A percentile compares a stretch with the other conserved stretches of the same genome.
These are phyloP conservation scores for Suhomyces bolitotheri DNA, from an alignment of 1,139 yeast species.

Conservation along the genomic window DNA sequence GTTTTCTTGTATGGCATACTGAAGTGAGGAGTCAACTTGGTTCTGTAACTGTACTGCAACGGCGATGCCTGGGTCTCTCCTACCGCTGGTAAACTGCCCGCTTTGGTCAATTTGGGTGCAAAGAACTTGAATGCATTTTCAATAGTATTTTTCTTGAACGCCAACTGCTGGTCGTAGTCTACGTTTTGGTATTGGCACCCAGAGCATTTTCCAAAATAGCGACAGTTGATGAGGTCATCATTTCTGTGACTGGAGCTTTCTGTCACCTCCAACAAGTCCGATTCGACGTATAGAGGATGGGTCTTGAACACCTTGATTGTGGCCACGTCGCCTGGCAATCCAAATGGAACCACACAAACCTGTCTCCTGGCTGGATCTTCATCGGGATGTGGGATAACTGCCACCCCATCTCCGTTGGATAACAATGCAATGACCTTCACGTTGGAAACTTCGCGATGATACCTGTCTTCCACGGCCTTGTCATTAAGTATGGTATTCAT, in stretches of 20 bases:
- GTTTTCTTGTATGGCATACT: conserved; percentile 66
- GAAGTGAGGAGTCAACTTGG: conserved; percentile 95
- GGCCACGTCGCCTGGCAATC: conserved; percentile 82
- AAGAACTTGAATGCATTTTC: conserved; percentile 79
- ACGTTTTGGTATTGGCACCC: conserved; percentile 94
- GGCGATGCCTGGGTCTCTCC: conserved; percentile 79
- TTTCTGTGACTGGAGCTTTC: conserved; percentile 51
- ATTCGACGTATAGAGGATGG: conserved; percentile 72
- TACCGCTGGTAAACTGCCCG: conserved; percentile 53
- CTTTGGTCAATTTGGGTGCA: conserved; percentile 47
- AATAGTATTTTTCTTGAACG: conserved; percentile 71
- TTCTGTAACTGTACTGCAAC: conserved; percentile 70
- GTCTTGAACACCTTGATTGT: conserved; percentile 72
- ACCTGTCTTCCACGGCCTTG: conserved; percentile 46
- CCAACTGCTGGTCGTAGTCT: conserved; percentile 68
- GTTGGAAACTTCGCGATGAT: conserved; percentile 59
- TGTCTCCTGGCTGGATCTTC: conserved; percentile 39
- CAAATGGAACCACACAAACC: conserved; percentile 73
- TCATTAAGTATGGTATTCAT: conserved; percentile 66
- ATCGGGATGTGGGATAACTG: conserved; percentile 56
- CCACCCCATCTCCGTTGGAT: conserved; percentile 82
- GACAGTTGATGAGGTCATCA: conserved; percentile 46
- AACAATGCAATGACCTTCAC: conserved; percentile 61
- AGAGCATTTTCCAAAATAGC: conserved; percentile 51
- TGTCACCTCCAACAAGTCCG: conserved; percentile 64